Evolutionary conservation across 345 rosid genomes (phyloP).

Genomic region (Murraya koenigii): DNA sequence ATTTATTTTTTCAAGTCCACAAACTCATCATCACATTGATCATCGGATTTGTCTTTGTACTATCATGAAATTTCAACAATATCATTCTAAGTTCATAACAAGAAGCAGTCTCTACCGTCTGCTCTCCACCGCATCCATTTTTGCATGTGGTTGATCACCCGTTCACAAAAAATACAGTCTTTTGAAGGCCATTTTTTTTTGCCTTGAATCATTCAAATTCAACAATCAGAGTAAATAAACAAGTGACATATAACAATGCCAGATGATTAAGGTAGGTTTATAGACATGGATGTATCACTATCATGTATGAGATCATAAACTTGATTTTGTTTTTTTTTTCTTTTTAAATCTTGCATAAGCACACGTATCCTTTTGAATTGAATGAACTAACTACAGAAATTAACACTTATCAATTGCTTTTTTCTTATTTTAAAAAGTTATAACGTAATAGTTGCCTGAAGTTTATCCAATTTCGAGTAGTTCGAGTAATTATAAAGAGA

Average conservation of each 20-base stretch:
- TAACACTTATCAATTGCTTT: background rate
- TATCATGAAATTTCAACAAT: background rate
- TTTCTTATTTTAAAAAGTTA: no score
- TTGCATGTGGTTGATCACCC: conserved; percentile 23
- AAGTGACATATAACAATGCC: background rate
- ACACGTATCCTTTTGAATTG: background rate
- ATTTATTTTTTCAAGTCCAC: background rate
- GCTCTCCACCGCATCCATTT: conserved; percentile 8
- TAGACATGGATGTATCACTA: background rate
- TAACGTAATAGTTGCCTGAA: no score
- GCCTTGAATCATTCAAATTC: conserved; percentile 9
- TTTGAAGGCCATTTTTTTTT: background rate
- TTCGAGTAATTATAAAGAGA: background rate
- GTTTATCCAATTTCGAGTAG: no score
- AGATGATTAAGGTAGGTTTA: background rate
- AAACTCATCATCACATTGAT: background rate
- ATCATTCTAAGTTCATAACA: background rate
- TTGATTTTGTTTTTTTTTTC: no score
- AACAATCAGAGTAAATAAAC: background rate
- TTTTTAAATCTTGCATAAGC: background rate
- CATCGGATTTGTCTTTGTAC: background rate
- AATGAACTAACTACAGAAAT: no score
- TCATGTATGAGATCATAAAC: background rate
- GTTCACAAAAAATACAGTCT: conserved; percentile 7
- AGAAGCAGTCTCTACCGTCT: conserved; percentile 10